Evolutionary conservation across 371 early-diverging fungal species (phyloP), one percentile per base, ranked within the genome.

Genomic region (Mucor lusitanicus): DNA sequence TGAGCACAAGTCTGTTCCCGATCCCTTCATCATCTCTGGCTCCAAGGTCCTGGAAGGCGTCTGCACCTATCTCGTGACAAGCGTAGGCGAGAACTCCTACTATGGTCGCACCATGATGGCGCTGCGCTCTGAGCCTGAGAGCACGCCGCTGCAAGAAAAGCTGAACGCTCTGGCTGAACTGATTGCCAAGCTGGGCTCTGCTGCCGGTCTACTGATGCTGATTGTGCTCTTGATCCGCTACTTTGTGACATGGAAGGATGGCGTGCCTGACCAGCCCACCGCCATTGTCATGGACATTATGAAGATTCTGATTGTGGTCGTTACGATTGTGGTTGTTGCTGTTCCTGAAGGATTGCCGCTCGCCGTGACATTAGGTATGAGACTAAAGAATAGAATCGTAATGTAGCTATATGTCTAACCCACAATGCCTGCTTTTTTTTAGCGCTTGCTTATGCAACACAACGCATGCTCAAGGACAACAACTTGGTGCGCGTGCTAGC

Each of bases 71-170:
- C 73, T 93, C n/a, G 91, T 92, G 13, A 88, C 87, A 7, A 75
- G 80, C 56, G 85, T 94, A 5, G 93, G 94, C 25, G 74, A 70
- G 37, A 80, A 91, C 72, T 92, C 93, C 11, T 91, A 88, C 70
- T 79, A 88, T 69, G 95, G 95, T 42, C 87, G 84, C 39, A 89
- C 90, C 28, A 87, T 93, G 91, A 92, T 92, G 91, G 82, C 89
- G 64, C 64, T 85, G 28, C 80, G 85, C 27, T 75, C 83, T 0
- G 80, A 85, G 21, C 58, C 80, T 28, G 87, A 87, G 58, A 85
- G 80, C 32, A 93, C 93, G 2, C 93, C 93, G 5, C 74, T 93
- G 11, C 91, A 93, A 73, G 73, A 75, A 58, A 91, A 92, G 59
- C 75, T 92, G 5, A 85, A 90, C 58, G 77, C 48, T 40, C 71